Base-by-base conservation (phyloP, 2,329 filamentous ascomycete genomes). In the Trichoderma sp. region DNA sequence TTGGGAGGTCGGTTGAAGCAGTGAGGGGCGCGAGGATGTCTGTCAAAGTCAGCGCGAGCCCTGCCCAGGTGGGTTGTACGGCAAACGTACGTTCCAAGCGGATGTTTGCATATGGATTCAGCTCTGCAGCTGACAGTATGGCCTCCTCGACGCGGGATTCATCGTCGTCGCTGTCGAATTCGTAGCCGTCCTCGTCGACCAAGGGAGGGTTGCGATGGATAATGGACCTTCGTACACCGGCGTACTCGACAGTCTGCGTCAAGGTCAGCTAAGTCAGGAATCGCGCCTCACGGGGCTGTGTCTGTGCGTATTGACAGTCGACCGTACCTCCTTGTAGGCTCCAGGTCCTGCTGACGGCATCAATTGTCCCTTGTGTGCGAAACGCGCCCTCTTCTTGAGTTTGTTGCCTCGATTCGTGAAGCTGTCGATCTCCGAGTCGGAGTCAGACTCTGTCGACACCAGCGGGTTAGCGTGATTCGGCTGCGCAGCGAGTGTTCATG, bases 371-470 rank as follows among this genome's bases (percentile, higher is more conserved):
- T 90, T 86, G 76, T 89, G 90, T 60, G 92, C 88, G 78, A 93
- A 93, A 76, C 89, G 87, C 58, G 93, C 90, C 76, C 89, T 88
- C 80, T 90, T 92, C 84, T 94, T 93, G 60, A 95, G 85, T 80
- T 95, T 95, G 81, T 93, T 89, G 73, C 92, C 92, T 78, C 92
- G 90, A 81, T 94, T 94, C 71, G 90, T 91, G 76, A 88, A 88
- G 76, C 88, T 86, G 73, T 90, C 87, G 76, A 94, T 90, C 70
- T 89, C 88, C 73, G 90, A 90, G 80, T 95, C 93, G 72, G 92
- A 93, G 79, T 95, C 93, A 76, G 91, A 93, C 74, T 93, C 93
- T 94, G 81, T 51, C 71, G 43, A 70, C 61, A 43, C 60, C 14
- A 65, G 15, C 21, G 32, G 15, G 70, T 68, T 56, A n/a, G 64